These are phyloP conservation scores for Plasmodium sp. DNA, from an alignment of 169 alveolate genomes.

Conservation along the genomic window DNA sequence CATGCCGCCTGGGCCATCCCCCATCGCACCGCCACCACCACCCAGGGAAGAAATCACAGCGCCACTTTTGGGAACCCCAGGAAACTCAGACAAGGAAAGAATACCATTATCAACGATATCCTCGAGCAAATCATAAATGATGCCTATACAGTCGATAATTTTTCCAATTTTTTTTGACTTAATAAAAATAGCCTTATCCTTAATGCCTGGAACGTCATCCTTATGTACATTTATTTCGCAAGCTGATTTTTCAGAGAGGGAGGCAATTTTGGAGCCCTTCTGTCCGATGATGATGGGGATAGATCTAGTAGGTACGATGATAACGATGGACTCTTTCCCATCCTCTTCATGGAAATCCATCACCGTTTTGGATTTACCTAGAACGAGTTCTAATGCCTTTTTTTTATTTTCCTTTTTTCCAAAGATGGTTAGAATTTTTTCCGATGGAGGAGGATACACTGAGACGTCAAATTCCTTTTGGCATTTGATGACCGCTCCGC, in stretches of 20 bases:
- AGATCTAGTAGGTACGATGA: slow-evolving; percentile 69
- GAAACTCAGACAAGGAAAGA: slow-evolving; percentile 38
- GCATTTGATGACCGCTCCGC: slow-evolving; percentile 65
- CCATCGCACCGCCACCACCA: not conserved
- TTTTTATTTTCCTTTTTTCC: slow-evolving; percentile 72
- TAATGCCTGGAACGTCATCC: slow-evolving; percentile 72
- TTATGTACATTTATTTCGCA: slow-evolving; percentile 72
- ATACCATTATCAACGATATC: slow-evolving; percentile 67
- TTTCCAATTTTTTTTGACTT: slow-evolving; percentile 42
- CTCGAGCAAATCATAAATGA: slow-evolving; percentile 48
- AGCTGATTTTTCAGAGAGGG: slow-evolving; percentile 39
- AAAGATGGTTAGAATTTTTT: slow-evolving; percentile 39
- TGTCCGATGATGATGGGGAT: slow-evolving; percentile 67
- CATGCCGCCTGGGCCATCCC: not conserved
- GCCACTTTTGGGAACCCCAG: slow-evolving; percentile 52
- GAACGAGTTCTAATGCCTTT: slow-evolving; percentile 64
- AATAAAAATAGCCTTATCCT: slow-evolving; percentile 67
- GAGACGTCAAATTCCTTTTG: slow-evolving; percentile 67
- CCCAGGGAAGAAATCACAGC: not conserved
- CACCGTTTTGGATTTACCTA: slow-evolving; percentile 55
- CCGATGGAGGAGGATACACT: slow-evolving; percentile 70
- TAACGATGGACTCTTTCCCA: slow-evolving; percentile 66
- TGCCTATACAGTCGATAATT: slow-evolving; percentile 62
- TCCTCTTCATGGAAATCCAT: slow-evolving; percentile 75
- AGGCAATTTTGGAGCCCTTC: slow-evolving; percentile 60